These are phyloP conservation scores for Plenodomus lindquistii DNA, from an alignment of 2,329 filamentous ascomycete genomes.

Conservation along the genomic window DNA sequence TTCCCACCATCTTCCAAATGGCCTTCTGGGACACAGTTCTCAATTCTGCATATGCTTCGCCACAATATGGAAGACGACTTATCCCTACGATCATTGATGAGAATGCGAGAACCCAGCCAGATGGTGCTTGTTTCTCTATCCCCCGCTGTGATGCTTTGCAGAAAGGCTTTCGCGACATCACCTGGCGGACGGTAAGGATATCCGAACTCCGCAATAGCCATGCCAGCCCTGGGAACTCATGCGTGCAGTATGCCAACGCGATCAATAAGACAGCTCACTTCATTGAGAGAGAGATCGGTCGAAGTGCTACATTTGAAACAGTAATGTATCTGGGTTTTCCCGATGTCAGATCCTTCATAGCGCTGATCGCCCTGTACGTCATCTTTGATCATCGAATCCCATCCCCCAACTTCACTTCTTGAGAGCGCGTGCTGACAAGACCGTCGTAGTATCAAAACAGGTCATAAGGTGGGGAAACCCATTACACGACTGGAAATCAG, in stretches of 20 bases:
- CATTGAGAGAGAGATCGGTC: constrained; percentile 33
- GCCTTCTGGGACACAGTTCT: constrained; percentile 36
- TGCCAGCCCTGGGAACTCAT: constrained; percentile 5
- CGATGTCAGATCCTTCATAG: constrained; percentile 47
- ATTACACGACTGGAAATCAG: too few species aligned
- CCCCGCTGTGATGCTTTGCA: constrained; percentile 18
- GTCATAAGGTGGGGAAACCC: constrained; percentile 41
- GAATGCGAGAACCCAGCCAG: constrained; percentile 29
- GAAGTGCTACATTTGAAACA: constrained; percentile 32
- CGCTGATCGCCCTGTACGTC: constrained; percentile 43
- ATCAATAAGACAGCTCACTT: constrained; percentile 38
- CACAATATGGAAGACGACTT: constrained; percentile 26
- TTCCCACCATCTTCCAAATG: constrained; percentile 15
- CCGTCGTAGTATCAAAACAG: constrained; percentile 45
- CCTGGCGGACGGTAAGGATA: constrained; percentile 31
- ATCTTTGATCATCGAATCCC: background rate
- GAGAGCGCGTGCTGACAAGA: too few species aligned
- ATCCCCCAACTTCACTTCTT: too few species aligned
- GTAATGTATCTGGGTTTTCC: constrained; percentile 33
- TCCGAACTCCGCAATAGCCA: constrained; percentile 21
- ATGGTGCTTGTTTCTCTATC: constrained; percentile 27
- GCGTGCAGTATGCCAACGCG: constrained; percentile 34
- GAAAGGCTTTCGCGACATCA: constrained; percentile 38
- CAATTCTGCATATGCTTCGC: constrained; percentile 14
- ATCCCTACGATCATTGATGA: constrained; percentile 47